phyloP scores from a whole-genome alignment of 176 grass and related monocot genomes.

The Saccharum spontaneum region DNA sequence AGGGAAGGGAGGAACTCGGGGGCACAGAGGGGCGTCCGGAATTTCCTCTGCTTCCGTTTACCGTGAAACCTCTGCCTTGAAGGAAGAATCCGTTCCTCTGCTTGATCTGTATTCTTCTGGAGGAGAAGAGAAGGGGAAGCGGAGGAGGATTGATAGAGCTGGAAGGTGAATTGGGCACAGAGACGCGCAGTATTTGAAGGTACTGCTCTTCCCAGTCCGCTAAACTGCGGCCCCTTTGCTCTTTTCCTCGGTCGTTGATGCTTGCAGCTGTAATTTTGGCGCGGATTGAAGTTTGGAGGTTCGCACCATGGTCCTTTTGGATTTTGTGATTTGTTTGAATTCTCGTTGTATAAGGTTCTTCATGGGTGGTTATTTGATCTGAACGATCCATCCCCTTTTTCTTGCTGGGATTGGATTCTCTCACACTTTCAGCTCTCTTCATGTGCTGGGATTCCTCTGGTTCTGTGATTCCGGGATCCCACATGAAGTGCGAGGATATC shows the following conservation, averaged over 20 bases:
- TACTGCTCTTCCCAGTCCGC: neutral
- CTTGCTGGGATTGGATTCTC: slow-evolving; percentile 16
- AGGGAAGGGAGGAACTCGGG: slow-evolving; percentile 20
- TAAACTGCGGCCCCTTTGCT: neutral
- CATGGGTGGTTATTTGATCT: slow-evolving; percentile 21
- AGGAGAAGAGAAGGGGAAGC: neutral
- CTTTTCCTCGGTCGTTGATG: neutral
- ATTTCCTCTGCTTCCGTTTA: slow-evolving; percentile 12
- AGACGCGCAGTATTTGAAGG: neutral
- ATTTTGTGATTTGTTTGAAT: slow-evolving; percentile 25
- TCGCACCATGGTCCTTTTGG: neutral
- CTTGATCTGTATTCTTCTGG: slow-evolving; percentile 18
- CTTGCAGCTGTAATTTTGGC: neutral
- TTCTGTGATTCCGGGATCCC: neutral
- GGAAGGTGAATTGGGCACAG: slow-evolving; percentile 14
- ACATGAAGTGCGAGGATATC: neutral
- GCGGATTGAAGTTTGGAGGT: slow-evolving; percentile 13
- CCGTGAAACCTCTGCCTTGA: neutral
- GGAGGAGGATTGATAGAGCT: neutral
- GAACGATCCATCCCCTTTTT: neutral
- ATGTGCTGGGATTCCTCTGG: slow-evolving; percentile 14
- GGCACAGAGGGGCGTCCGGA: slow-evolving; percentile 7
- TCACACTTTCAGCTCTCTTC: neutral
- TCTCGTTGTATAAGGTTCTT: neutral
- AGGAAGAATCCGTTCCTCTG: neutral